Conservation (phyloP, 1,284 basidiomycete species). For the Vanrija pseudolonga region DNA sequence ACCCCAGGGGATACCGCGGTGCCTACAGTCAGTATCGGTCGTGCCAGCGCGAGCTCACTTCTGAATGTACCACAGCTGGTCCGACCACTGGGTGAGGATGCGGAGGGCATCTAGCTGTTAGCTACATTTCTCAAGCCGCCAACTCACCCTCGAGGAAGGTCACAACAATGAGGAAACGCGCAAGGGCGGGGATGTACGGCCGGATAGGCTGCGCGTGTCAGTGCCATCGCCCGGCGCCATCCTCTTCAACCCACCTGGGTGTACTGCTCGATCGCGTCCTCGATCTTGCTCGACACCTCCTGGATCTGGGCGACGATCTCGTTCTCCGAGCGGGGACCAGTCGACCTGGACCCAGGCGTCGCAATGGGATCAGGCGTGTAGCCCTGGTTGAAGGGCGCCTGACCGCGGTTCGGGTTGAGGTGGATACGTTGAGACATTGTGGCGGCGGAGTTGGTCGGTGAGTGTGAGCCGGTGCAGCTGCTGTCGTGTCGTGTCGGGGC, state of each 20-base stretch:
- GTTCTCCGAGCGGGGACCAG: slow-evolving; percentile 53
- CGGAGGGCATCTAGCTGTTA: slow-evolving; percentile 65
- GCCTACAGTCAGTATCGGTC: slow-evolving; percentile 53
- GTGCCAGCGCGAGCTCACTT: slow-evolving; percentile 57
- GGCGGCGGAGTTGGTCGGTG: background rate
- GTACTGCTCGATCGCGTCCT: slow-evolving; percentile 89
- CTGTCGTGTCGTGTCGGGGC: no score
- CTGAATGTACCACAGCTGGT: slow-evolving; percentile 96
- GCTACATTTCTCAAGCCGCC: background rate
- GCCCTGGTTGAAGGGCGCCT: slow-evolving; percentile 7
- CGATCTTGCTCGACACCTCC: slow-evolving; percentile 70
- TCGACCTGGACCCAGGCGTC: slow-evolving; percentile 3
- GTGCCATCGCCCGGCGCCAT: background rate
- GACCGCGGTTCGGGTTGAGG: slow-evolving; percentile 48
- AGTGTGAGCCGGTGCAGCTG: no score
- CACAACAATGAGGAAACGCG: slow-evolving; percentile 94
- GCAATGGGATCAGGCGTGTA: slow-evolving; percentile 46
- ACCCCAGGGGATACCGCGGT: slow-evolving; percentile 92
- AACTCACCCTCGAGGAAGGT: slow-evolving; percentile 85
- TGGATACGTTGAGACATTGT: slow-evolving; percentile 44
- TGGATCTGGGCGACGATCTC: slow-evolving; percentile 80
- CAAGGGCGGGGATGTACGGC: slow-evolving; percentile 91
- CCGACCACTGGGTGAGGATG: slow-evolving; percentile 89
- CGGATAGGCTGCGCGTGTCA: slow-evolving; percentile 63
- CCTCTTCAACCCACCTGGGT: slow-evolving; percentile 58